Conservation (phyloP, 148 eudicot species). For the Fallopia convolvulus region DNA sequence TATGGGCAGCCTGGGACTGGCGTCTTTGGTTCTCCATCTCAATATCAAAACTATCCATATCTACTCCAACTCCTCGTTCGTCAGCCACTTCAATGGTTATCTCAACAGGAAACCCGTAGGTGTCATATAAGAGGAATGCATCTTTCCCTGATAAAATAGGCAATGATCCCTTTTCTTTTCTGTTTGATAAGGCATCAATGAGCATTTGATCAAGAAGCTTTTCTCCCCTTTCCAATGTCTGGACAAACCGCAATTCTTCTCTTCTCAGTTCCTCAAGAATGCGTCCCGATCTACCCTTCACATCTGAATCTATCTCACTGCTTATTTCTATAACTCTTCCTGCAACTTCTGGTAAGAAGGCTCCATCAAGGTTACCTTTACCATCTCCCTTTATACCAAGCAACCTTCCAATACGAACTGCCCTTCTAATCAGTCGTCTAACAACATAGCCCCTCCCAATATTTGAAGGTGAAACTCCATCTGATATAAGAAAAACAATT, state of each 20-base stretch:
- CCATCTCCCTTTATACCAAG: conserved; percentile 82
- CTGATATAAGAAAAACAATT: conserved; percentile 86
- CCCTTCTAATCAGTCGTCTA: conserved; percentile 83
- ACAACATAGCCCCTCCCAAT: conserved; percentile 96
- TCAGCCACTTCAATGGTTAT: conserved; percentile 89
- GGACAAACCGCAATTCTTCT: conserved; percentile 82
- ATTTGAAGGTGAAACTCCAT: conserved; percentile 88
- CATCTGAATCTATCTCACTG: conserved; percentile 67
- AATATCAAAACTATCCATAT: conserved; percentile 61
- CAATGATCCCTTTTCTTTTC: conserved; percentile 27
- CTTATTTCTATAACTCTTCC: conserved; percentile 75
- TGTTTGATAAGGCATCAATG: conserved; percentile 43
- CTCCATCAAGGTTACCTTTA: conserved; percentile 56
- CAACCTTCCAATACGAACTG: conserved; percentile 83
- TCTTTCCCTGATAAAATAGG: conserved; percentile 88
- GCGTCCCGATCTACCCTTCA: conserved; percentile 44
- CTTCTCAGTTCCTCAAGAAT: conserved; percentile 78
- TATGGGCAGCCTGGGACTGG: conserved; percentile 95
- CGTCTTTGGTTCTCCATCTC: conserved; percentile 96
- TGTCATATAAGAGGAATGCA: conserved; percentile 86
- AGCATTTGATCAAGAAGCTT: conserved; percentile 80
- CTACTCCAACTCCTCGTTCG: conserved; percentile 65
- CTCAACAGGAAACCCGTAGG: conserved; percentile 93
- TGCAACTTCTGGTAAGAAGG: conserved; percentile 73
- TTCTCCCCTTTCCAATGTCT: conserved; percentile 94